Evolutionary conservation across 768 basidiomycete species (phyloP), one percentile per base, ranked within the genome.

Genomic region (Pisolithus orientalis): DNA sequence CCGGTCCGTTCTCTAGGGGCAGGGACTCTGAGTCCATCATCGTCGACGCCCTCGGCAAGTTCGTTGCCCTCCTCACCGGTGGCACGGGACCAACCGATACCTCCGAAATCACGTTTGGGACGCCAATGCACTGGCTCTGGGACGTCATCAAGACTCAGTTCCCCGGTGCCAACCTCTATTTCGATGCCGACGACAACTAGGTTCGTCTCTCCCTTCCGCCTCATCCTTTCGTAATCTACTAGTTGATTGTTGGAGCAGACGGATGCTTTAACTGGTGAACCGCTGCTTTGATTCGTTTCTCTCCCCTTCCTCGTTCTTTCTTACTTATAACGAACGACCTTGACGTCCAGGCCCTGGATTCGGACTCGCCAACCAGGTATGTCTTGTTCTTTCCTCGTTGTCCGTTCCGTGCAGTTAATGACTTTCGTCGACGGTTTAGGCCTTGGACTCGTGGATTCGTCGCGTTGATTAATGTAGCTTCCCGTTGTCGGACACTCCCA

Each of bases 311-410:
- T 57, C 49, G 34, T 54, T 13, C 37, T 50, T 51, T 51, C 39
- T 2, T 52, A 54, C 49, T 37, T 38, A 43, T 38, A 32, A n/a
- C 32, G 44, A 52, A 51, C 39, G 17, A 57, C 39, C 55, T 53
- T 53, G 52, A 56, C 44, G 42, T 56, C 55, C 24, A 53, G 52
- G 52, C 52, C 13, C 49, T 53, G 48, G 44, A 52, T 47, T 48
- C 16, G 47, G 47, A 47, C 32, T 47, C 37, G 37, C 16, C 37
- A 16, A 2, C 3, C 16, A 38, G 37, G 37, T 38, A 9, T 16
- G 37, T 38, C 37, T 38, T 8, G 37, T 38, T 38, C 21, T 38
- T 16, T 38, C 3, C 16, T 1, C 37, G 8, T 16, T 38, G 1
- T 16, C 3, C 37, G 9, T 16, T 2, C 16, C 37, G 37, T 38